Conservation (phyloP, 2,329 filamentous ascomycete species). For the Arthroderma sp. region DNA sequence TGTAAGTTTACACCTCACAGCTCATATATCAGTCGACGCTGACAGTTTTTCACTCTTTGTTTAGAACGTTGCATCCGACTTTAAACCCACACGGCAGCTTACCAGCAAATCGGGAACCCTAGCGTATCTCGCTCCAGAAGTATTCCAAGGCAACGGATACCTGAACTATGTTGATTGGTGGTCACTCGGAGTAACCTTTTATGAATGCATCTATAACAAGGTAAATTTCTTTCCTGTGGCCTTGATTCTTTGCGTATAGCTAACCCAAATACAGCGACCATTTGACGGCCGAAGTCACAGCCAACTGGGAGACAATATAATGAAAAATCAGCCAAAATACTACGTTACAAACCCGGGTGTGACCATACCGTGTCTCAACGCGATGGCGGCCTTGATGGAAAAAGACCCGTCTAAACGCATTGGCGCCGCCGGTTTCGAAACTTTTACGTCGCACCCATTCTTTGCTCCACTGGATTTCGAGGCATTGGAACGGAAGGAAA, state of each 20-base stretch:
- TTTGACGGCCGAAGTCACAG: slow-evolving; percentile 85
- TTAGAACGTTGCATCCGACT: slow-evolving; percentile 92
- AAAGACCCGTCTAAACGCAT: slow-evolving; percentile 68
- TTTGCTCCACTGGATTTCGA: slow-evolving; percentile 78
- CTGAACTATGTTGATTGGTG: slow-evolving; percentile 92
- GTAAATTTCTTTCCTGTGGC: slow-evolving; percentile 33
- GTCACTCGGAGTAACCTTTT: slow-evolving; percentile 96
- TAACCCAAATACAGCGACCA: slow-evolving; percentile 51
- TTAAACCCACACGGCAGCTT: slow-evolving; percentile 64
- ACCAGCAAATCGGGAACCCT: slow-evolving; percentile 95
- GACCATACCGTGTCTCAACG: slow-evolving; percentile 73
- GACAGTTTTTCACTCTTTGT: neutral
- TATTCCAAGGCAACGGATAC: slow-evolving; percentile 84
- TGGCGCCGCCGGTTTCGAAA: slow-evolving; percentile 68
- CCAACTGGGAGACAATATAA: slow-evolving; percentile 64
- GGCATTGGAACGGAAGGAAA: slow-evolving; percentile 69
- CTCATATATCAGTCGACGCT: slow-evolving; percentile 4
- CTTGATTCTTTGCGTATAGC: slow-evolving; percentile 13
- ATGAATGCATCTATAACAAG: slow-evolving; percentile 99
- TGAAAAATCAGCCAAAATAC: slow-evolving; percentile 69
- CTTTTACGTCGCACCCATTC: slow-evolving; percentile 78
- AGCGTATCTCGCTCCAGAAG: slow-evolving; percentile 89
- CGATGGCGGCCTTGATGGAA: slow-evolving; percentile 72
- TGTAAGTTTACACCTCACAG: slow-evolving; percentile 41
- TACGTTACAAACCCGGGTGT: slow-evolving; percentile 89